These are phyloP conservation scores for Suhomyces guaymorum DNA, from an alignment of 1,139 yeast species.

Conservation along the genomic window DNA sequence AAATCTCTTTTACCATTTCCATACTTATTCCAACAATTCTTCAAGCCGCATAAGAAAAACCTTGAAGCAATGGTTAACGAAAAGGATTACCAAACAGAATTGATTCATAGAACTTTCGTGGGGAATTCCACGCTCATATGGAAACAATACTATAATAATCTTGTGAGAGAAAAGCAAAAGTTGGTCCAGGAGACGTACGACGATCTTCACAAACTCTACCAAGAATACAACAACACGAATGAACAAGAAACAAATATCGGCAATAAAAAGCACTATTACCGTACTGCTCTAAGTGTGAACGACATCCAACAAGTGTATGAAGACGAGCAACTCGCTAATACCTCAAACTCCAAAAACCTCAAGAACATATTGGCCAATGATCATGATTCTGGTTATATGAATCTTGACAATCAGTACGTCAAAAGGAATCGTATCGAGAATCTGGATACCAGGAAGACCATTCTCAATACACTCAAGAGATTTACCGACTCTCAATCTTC, in stretches of 20 bases:
- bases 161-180: conserved; percentile 26
- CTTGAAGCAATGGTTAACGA: conserved; percentile 31
- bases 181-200: conserved; percentile 26
- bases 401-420: conserved; percentile 25
- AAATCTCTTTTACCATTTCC: conserved; percentile 30
- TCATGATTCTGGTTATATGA: conserved; percentile 30
- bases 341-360: conserved; percentile 10
- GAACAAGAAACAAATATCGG: conserved; percentile 14
- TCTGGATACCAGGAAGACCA: conserved; percentile 26
- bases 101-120: conserved; percentile 25
- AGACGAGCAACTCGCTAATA: conserved; percentile 9
- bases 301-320: conserved; percentile 17
- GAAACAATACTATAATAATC: conserved; percentile 32
- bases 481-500: conserved; percentile 11
- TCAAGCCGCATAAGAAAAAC: conserved; percentile 27
- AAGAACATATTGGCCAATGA: conserved; percentile 15
- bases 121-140: conserved; percentile 35
- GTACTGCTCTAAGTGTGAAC: conserved; percentile 27
- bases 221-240: conserved; percentile 27
- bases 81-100: conserved; percentile 31
- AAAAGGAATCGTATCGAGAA: conserved; percentile 38
- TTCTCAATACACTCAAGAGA: conserved; percentile 13
- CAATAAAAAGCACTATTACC: conserved; percentile 32
- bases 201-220: conserved; percentile 28
- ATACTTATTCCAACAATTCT: conserved; percentile 28